These are phyloP conservation scores for Ogataea saltuana DNA, from an alignment of 805 yeast species.

Conservation along the genomic window DNA sequence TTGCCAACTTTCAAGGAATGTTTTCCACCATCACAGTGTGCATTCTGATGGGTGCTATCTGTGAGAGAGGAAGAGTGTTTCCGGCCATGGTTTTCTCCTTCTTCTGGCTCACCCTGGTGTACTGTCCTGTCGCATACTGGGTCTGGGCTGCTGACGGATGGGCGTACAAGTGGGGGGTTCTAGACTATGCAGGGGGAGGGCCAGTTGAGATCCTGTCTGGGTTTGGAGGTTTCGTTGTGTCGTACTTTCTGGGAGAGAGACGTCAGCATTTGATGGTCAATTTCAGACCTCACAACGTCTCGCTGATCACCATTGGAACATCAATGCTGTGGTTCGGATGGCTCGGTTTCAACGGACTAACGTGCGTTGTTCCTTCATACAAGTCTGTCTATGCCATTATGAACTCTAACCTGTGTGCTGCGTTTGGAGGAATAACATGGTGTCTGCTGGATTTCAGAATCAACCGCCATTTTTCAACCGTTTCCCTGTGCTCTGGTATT, in stretches of 20 bases:
- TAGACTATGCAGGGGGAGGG: constrained; percentile 98
- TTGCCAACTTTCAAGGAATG: constrained; percentile 87
- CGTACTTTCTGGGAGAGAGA: constrained; percentile 79
- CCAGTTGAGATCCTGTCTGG: constrained; percentile 95
- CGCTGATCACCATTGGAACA: constrained; percentile 88
- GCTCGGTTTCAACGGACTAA: constrained; percentile 93
- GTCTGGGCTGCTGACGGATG: constrained; percentile 93
- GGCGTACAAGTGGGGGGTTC: constrained; percentile 89
- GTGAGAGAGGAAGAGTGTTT: constrained; percentile 87
- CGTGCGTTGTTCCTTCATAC: constrained; percentile 78
- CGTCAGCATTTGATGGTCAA: constrained; percentile 75
- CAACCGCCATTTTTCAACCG: constrained; percentile 90
- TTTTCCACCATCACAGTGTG: constrained; percentile 90
- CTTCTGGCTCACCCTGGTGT: constrained; percentile 87
- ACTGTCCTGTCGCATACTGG: constrained; percentile 96
- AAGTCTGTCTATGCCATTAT: constrained; percentile 86
- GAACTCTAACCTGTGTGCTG: constrained; percentile 89
- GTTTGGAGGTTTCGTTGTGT: constrained; percentile 83
- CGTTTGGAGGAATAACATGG: constrained; percentile 91
- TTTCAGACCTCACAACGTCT: constrained; percentile 93
- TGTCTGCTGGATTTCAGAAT: constrained; percentile 84
- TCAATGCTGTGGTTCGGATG: constrained; percentile 89
- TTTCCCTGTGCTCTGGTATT: constrained; percentile 92
- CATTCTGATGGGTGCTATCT: constrained; percentile 87
- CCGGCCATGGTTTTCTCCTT: constrained; percentile 84